phyloP scores from a whole-genome alignment of 2,329 filamentous ascomycete genomes.

The Aureobasidium sp. region DNA sequence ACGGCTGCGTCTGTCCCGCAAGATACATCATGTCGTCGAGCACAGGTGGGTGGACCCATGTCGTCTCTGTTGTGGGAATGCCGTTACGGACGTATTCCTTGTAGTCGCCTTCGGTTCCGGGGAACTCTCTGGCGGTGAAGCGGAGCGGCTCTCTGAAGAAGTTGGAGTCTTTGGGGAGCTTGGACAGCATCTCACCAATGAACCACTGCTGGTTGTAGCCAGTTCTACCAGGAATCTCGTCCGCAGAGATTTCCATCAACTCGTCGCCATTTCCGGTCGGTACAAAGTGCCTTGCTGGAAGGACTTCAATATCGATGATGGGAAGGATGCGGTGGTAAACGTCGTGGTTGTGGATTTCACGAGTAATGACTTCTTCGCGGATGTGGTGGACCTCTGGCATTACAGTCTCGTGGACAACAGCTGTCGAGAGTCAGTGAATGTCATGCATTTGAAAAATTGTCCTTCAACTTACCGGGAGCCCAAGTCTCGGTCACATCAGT shows the following conservation, averaged over 20 bases:
- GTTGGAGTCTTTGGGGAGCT: slow-evolving; percentile 20
- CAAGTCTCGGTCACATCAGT: slow-evolving; percentile 30
- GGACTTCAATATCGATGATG: slow-evolving; percentile 46
- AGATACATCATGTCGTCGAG: slow-evolving; percentile 29
- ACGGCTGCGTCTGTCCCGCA: slow-evolving; percentile 30
- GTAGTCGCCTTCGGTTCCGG: slow-evolving; percentile 35
- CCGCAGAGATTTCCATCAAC: slow-evolving; percentile 41
- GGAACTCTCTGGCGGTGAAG: slow-evolving; percentile 32
- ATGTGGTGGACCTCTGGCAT: slow-evolving; percentile 40
- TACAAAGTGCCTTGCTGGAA: slow-evolving; percentile 48
- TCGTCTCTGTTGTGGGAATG: slow-evolving; percentile 36
- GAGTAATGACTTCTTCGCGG: slow-evolving; percentile 41
- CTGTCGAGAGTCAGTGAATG: slow-evolving; percentile 23
- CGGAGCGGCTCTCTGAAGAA: slow-evolving; percentile 18
- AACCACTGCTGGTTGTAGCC: slow-evolving; percentile 25
- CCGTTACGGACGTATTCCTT: slow-evolving; percentile 36
- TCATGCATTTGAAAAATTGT: neutral
- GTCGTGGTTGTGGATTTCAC: slow-evolving; percentile 50
- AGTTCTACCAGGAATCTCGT: slow-evolving; percentile 31
- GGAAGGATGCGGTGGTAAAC: slow-evolving; percentile 48
- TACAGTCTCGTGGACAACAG: slow-evolving; percentile 46
- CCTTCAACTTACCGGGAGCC: slow-evolving; percentile 31
- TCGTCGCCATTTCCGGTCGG: slow-evolving; percentile 28
- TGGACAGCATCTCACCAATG: slow-evolving; percentile 27
- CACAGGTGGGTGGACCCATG: slow-evolving; percentile 40